phyloP scores from a whole-genome alignment of 2,329 filamentous ascomycete species.

The Fusarium pseudoanthophilum region DNA sequence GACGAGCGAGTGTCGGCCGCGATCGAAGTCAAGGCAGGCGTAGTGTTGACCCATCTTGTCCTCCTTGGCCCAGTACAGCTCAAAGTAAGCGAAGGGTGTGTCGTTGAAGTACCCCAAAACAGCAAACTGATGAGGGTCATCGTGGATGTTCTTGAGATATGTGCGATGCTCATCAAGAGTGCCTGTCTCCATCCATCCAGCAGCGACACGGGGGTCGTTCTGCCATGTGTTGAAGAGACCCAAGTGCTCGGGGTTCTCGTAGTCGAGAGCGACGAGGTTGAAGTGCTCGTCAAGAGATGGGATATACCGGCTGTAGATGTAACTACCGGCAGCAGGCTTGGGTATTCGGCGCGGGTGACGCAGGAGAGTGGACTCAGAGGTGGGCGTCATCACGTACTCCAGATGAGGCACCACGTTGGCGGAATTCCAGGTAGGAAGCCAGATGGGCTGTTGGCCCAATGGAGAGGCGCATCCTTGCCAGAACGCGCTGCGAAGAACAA shows the following conservation, averaged over 20 bases:
- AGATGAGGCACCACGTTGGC: conserved; percentile 51
- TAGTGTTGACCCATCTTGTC: conserved; percentile 68
- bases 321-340: conserved; percentile 73
- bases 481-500: conserved; percentile 64
- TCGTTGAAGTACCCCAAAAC: conserved; percentile 76
- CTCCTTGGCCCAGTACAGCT: conserved; percentile 67
- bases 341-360: conserved; percentile 74
- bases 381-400: conserved; percentile 47
- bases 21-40: conserved; percentile 64
- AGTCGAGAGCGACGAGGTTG: conserved; percentile 76
- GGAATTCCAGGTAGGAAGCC: conserved; percentile 60
- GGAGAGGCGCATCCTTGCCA: conserved; percentile 75
- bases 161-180: conserved; percentile 76
- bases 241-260: conserved; percentile 68
- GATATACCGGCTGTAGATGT: conserved; percentile 80
- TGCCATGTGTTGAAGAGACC: conserved; percentile 80
- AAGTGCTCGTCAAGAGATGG: conserved; percentile 78
- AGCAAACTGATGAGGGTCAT: conserved; percentile 75
- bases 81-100: conserved; percentile 78
- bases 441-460: conserved; percentile 69
- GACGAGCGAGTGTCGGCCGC: conserved; percentile 67
- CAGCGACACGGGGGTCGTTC: conserved; percentile 80
- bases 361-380: conserved; percentile 47
- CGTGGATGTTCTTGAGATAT: conserved; percentile 73
- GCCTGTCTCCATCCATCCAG: conserved; percentile 81